phyloP scores from a whole-genome alignment of 2,329 filamentous ascomycete species.

The Arthrocladium fulminans region DNA sequence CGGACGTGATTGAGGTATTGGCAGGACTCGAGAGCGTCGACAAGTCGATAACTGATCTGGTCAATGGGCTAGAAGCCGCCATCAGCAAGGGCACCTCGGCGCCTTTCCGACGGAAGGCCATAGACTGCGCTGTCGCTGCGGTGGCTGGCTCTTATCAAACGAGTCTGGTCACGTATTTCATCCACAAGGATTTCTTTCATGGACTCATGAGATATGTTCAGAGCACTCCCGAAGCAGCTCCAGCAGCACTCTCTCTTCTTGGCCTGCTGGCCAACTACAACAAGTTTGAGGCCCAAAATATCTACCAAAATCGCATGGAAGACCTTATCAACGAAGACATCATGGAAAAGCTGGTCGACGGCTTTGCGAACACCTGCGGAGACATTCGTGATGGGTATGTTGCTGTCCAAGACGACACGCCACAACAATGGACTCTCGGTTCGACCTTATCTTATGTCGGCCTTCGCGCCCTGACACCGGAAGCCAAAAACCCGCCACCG shows the following conservation, averaged over 20 bases:
- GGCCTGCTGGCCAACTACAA: slow-evolving; percentile 94
- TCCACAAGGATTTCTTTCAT: slow-evolving; percentile 87
- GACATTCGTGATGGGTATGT: slow-evolving; percentile 66
- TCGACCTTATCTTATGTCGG: slow-evolving; percentile 78
- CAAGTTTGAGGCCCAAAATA: slow-evolving; percentile 98
- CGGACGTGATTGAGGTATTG: slow-evolving; percentile 83
- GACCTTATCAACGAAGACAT: slow-evolving; percentile 90
- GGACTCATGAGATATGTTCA: slow-evolving; percentile 68
- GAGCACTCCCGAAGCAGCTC: slow-evolving; percentile 52
- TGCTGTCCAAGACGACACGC: slow-evolving; percentile 78
- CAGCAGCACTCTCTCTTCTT: slow-evolving; percentile 71
- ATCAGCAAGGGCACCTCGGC: slow-evolving; percentile 66
- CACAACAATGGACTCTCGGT: slow-evolving; percentile 78
- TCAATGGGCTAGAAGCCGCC: slow-evolving; percentile 68
- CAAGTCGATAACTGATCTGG: slow-evolving; percentile 77
- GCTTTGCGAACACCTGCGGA: slow-evolving; percentile 64
- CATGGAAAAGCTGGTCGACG: slow-evolving; percentile 71
- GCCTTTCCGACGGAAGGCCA: slow-evolving; percentile 68
- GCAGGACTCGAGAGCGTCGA: slow-evolving; percentile 86
- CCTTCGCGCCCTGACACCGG: slow-evolving; percentile 63
- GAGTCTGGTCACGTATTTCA: slow-evolving; percentile 86
- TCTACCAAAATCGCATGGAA: slow-evolving; percentile 81
- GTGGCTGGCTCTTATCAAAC: slow-evolving; percentile 94
- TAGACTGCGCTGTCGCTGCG: slow-evolving; percentile 72
- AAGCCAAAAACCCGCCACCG: slow-evolving; percentile 50